Conservation (phyloP, 805 yeast genomes). For the Teunomyces funiuensis region DNA sequence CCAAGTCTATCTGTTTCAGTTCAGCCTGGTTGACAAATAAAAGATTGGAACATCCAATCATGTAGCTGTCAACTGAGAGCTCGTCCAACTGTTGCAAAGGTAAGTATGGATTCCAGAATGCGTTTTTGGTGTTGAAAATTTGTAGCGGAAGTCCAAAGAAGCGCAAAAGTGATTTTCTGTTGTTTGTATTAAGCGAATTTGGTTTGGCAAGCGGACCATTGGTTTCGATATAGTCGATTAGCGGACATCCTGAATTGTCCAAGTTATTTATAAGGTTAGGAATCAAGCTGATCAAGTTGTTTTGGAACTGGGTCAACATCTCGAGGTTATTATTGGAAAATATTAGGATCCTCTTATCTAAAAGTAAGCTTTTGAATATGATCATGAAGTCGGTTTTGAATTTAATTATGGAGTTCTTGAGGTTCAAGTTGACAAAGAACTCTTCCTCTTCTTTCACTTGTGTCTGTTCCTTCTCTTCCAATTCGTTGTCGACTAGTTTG, state of each 20-base stretch:
- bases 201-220: conserved; percentile 55
- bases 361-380: conserved; percentile 71
- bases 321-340: conserved; percentile 78
- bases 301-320: conserved; percentile 76
- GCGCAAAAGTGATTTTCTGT: conserved; percentile 69
- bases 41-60: conserved; percentile 88
- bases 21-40: conserved; percentile 65
- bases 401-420: conserved; percentile 60
- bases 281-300: conserved; percentile 76
- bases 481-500: conserved; percentile 24
- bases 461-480: conserved; percentile 13
- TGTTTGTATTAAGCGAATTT: conserved; percentile 70
- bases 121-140: conserved; percentile 75
- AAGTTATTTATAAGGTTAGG: conserved; percentile 76
- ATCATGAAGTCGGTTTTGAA: conserved; percentile 61
- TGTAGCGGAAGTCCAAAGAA: conserved; percentile 89
- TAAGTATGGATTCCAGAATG: conserved; percentile 89
- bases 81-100: conserved; percentile 89
- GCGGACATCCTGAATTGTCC: conserved; percentile 78
- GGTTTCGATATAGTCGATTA: conserved; percentile 52
- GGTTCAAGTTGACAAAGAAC: conserved; percentile 62
- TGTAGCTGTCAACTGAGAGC: conserved; percentile 58
- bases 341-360: conserved; percentile 73
- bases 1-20: conserved; percentile 60
- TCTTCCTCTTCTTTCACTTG: conserved; percentile 33